A percentile compares a stretch with the other conserved stretches of the same genome.
Conservation (phyloP, 371 early-diverging fungal species). For the Mucor indicus region DNA sequence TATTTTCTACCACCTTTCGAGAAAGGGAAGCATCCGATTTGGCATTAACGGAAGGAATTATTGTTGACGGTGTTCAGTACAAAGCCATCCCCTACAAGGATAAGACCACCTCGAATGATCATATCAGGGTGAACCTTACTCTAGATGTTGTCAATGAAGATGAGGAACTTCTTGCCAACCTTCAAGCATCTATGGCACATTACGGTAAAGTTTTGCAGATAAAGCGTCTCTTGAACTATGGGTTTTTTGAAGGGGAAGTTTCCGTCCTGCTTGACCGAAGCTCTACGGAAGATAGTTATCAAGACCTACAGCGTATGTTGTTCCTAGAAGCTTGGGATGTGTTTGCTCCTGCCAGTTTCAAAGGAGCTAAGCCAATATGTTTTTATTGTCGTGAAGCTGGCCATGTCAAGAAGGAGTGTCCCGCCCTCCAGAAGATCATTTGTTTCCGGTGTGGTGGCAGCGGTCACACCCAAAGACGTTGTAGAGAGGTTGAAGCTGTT, state of each 20-base stretch:
- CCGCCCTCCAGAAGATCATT: not conserved
- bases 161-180: not conserved
- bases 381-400: not conserved
- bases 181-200: not conserved
- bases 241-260: not conserved
- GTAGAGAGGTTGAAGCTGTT: not conserved
- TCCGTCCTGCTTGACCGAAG: not conserved
- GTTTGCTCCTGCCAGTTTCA: not conserved
- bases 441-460: not conserved
- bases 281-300: not conserved
- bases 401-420: not conserved
- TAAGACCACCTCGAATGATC: not conserved
- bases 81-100: too few relatives aligned
- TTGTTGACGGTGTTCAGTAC: not conserved
- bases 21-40: not conserved
- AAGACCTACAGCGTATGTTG: not conserved
- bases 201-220: not conserved
- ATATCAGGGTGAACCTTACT: not conserved
- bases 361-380: not conserved
- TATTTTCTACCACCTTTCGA: not conserved
- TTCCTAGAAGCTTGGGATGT: conserved; percentile 1
- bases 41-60: not conserved
- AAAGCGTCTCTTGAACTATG: not conserved
- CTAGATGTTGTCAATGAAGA: not conserved
- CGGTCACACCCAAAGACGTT: not conserved